These are phyloP conservation scores for Microbotryum scabiosae DNA, from an alignment of 1,284 basidiomycete genomes.

Conservation along the genomic window DNA sequence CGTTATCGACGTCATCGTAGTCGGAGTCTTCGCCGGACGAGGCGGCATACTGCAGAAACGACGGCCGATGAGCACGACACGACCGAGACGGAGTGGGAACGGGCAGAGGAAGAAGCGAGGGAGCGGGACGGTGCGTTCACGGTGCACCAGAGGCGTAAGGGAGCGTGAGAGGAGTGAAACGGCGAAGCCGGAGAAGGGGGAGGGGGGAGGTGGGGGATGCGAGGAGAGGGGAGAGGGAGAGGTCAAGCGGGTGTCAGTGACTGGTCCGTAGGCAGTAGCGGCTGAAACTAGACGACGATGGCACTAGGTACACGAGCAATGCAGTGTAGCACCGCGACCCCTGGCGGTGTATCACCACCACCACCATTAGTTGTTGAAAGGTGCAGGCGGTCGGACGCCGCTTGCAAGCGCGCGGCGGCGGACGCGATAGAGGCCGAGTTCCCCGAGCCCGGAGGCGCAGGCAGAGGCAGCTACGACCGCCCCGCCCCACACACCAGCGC, in stretches of 20 bases:
- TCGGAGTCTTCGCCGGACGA: constrained; percentile 5
- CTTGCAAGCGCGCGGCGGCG: background rate
- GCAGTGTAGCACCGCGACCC: too few species aligned
- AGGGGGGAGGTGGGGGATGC: too few species aligned
- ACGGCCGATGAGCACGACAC: background rate
- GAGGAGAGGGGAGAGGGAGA: too few species aligned
- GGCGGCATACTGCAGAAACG: background rate
- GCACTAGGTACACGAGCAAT: too few species aligned
- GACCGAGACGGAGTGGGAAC: background rate
- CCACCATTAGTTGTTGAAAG: too few species aligned
- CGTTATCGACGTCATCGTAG: constrained; percentile 5
- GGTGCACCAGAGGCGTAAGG: background rate
- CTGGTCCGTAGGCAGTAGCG: too few species aligned
- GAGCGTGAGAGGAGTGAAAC: background rate
- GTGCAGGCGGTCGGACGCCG: background rate
- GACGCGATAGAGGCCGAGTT: background rate
- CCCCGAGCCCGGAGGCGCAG: background rate
- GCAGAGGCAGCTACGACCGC: background rate
- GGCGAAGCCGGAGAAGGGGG: background rate
- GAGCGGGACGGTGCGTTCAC: background rate
- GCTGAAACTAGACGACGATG: too few species aligned
- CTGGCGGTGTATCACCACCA: too few species aligned
- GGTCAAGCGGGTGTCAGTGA: too few species aligned
- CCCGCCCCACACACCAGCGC: background rate
- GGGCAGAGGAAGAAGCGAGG: background rate